Evolutionary conservation across 2,329 filamentous ascomycete genomes (phyloP).

Genomic region (Camptophora hylomeconis): DNA sequence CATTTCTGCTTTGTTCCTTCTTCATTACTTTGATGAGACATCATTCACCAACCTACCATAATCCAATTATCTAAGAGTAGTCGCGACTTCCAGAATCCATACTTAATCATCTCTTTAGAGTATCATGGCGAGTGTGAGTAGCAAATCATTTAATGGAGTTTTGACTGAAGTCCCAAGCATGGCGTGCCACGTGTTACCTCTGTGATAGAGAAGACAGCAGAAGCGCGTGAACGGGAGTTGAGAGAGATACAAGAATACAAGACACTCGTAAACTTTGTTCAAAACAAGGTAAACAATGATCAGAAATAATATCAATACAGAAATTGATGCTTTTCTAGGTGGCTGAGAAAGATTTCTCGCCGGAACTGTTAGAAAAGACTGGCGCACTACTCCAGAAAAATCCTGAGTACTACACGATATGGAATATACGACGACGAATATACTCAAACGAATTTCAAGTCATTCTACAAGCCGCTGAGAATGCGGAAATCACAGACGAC

Average conservation of each 20-base stretch:
- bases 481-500: constrained; percentile 18
- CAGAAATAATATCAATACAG: background rate
- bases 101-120: background rate
- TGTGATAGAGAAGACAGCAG: constrained; percentile 48
- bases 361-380: constrained; percentile 30
- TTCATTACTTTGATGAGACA: no score
- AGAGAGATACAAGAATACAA: constrained; percentile 67
- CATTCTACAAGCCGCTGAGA: constrained; percentile 11
- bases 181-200: constrained; percentile 60
- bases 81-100: no score
- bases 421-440: constrained; percentile 51
- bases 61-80: no score
- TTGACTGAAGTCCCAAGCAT: constrained; percentile 46
- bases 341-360: constrained; percentile 25
- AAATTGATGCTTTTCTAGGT: constrained; percentile 21
- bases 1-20: no score
- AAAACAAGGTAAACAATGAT: constrained; percentile 41
- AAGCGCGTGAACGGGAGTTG: constrained; percentile 57
- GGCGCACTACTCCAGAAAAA: constrained; percentile 32
- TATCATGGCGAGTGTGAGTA: constrained; percentile 16
- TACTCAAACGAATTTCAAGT: constrained; percentile 15
- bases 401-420: constrained; percentile 36
- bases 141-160: constrained; percentile 1
- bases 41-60: no score
- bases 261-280: constrained; percentile 54